These are phyloP conservation scores for Terfezia boudieri DNA, from an alignment of 495 filamentous ascomycete genomes.

Conservation along the genomic window DNA sequence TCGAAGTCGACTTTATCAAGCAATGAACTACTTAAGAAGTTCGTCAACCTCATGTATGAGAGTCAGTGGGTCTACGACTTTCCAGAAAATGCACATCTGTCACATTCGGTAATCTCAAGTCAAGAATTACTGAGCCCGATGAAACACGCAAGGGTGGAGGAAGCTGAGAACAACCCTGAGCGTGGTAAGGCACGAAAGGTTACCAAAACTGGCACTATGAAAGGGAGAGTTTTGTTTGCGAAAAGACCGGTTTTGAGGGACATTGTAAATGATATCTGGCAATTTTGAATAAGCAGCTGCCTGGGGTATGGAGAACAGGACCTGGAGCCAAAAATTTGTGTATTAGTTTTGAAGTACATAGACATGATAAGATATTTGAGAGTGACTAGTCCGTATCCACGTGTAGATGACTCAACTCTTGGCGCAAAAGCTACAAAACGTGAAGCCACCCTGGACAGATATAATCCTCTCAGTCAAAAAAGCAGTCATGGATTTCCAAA, in stretches of 20 bases:
- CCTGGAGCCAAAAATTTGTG: too few species aligned
- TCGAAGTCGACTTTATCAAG: slow-evolving; percentile 50
- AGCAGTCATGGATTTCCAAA: neutral
- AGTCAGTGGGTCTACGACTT: slow-evolving; percentile 58
- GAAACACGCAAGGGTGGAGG: neutral
- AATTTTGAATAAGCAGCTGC: neutral
- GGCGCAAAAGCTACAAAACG: too few species aligned
- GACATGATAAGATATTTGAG: too few species aligned
- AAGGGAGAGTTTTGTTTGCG: slow-evolving; percentile 14
- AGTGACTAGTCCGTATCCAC: too few species aligned
- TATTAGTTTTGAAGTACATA: too few species aligned
- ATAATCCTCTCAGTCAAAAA: neutral
- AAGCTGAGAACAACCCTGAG: neutral
- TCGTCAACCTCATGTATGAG: slow-evolving; percentile 52
- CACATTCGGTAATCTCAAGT: neutral
- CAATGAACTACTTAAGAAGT: slow-evolving; percentile 52
- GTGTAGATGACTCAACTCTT: too few species aligned
- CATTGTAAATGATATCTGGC: slow-evolving; percentile 9
- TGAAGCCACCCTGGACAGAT: too few species aligned
- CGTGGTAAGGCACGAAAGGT: slow-evolving; percentile 7
- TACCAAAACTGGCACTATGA: slow-evolving; percentile 16
- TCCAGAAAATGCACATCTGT: slow-evolving; percentile 25
- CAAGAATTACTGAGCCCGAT: slow-evolving; percentile 3
- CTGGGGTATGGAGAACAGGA: too few species aligned
- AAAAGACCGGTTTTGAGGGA: slow-evolving; percentile 16